Percentiles rank a stretch among this genome's conserved stretches.
Conservation (phyloP, 257 asterid species). For the Buddleja alternifolia region DNA sequence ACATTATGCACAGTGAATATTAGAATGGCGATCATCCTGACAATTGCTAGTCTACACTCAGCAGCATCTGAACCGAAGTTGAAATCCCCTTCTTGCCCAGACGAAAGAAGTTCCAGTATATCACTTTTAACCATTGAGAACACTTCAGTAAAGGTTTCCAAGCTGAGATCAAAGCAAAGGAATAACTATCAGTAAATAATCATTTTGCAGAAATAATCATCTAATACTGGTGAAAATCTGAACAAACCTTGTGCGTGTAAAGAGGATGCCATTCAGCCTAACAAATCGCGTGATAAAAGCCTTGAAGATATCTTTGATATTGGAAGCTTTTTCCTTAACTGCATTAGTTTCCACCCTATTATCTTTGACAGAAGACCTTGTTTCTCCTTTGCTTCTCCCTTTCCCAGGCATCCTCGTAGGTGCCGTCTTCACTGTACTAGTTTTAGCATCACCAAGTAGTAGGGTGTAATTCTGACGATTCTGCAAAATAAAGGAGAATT, state of each 20-base stretch:
- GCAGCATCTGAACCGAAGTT: constrained; percentile 70
- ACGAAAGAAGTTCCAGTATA: constrained; percentile 72
- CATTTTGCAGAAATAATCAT: neutral
- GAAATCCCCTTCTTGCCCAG: constrained; percentile 67
- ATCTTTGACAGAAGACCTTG: constrained; percentile 45
- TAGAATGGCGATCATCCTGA: constrained; percentile 77
- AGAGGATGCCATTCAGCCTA: constrained; percentile 84
- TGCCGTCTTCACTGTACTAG: constrained; percentile 43
- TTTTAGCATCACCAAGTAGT: constrained; percentile 63
- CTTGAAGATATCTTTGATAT: constrained; percentile 52
- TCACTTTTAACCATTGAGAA: constrained; percentile 66
- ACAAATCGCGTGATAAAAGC: constrained; percentile 70
- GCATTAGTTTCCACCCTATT: constrained; percentile 45
- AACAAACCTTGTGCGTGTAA: constrained; percentile 89
- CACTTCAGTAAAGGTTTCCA: constrained; percentile 87
- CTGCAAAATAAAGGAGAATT: constrained; percentile 48
- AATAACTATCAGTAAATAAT: constrained; percentile 23
- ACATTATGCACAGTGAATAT: constrained; percentile 85
- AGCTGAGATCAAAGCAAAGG: constrained; percentile 52
- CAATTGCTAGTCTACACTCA: constrained; percentile 68
- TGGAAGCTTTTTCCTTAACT: constrained; percentile 49
- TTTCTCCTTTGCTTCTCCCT: constrained; percentile 76
- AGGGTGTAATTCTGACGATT: constrained; percentile 69
- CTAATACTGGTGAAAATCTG: neutral
- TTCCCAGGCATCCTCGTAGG: constrained; percentile 48